Conservation (phyloP, 306 rosid genomes). For the Heteromeles arbutifolia region DNA sequence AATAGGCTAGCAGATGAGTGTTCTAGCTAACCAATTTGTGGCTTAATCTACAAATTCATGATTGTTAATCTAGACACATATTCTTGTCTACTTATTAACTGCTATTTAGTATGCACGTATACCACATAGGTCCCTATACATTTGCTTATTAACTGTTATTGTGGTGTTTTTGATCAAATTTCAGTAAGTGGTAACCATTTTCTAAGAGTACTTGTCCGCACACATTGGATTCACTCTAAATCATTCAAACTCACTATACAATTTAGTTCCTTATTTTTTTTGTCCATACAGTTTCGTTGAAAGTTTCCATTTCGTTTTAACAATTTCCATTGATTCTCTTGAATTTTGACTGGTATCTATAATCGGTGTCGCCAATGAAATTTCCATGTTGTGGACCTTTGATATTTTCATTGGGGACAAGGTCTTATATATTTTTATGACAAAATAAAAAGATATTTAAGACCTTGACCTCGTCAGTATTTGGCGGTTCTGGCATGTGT, state of each 20-base stretch:
- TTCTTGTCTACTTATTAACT: background rate
- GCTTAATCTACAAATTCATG: background rate
- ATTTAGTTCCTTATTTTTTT: background rate
- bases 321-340: background rate
- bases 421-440: background rate
- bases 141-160: background rate
- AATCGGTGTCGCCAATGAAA: background rate
- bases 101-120: background rate
- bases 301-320: background rate
- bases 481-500: background rate
- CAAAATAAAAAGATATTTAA: background rate
- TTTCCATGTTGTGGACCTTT: background rate
- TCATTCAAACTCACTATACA: background rate
- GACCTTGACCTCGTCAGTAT: background rate
- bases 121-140: background rate
- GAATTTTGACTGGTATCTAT: background rate
- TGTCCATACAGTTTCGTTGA: background rate
- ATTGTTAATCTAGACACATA: background rate
- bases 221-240: background rate
- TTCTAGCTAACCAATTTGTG: background rate
- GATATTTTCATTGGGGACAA: background rate
- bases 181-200: background rate
- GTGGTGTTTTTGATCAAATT: background rate
- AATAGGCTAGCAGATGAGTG: background rate
- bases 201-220: background rate